Evolutionary conservation across 306 rosid genomes (phyloP).

Genomic region (Quercus bicolor): DNA sequence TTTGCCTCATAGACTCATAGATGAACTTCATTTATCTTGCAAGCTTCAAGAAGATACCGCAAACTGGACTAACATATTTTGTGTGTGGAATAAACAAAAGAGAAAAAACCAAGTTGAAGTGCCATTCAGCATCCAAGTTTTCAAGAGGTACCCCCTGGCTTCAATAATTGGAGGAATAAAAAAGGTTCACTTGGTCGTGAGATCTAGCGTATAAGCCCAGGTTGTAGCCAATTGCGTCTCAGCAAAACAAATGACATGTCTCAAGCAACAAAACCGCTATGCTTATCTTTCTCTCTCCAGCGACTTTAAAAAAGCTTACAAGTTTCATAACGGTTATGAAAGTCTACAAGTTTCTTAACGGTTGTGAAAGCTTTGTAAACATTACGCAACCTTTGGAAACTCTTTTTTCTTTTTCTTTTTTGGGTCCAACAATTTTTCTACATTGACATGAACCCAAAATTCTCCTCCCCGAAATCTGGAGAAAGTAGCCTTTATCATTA

Average conservation of each 20-base stretch:
- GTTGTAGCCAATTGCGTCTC: constrained; percentile 22
- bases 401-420: neutral
- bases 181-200: too few relatives aligned
- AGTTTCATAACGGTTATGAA: too few relatives aligned
- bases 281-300: constrained; percentile 14
- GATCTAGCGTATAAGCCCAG: neutral
- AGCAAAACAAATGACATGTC: constrained; percentile 8
- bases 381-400: neutral
- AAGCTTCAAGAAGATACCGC: too few relatives aligned
- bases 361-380: neutral
- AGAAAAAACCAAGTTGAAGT: too few relatives aligned
- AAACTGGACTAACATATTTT: too few relatives aligned
- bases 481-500: constrained; percentile 7
- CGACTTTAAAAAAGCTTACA: neutral
- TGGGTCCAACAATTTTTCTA: neutral
- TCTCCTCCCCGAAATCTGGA: neutral
- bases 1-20: too few relatives aligned
- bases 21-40: too few relatives aligned
- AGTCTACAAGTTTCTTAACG: neutral
- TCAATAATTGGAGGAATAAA: too few relatives aligned
- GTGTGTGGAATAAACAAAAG: too few relatives aligned
- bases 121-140: too few relatives aligned
- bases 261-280: neutral
- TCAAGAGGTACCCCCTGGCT: too few relatives aligned
- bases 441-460: neutral